A percentile compares a stretch with the other conserved stretches of the same genome.
phyloP scores from a whole-genome alignment of 2,329 filamentous ascomycete genomes.

The Calonectria pauciramosa region DNA sequence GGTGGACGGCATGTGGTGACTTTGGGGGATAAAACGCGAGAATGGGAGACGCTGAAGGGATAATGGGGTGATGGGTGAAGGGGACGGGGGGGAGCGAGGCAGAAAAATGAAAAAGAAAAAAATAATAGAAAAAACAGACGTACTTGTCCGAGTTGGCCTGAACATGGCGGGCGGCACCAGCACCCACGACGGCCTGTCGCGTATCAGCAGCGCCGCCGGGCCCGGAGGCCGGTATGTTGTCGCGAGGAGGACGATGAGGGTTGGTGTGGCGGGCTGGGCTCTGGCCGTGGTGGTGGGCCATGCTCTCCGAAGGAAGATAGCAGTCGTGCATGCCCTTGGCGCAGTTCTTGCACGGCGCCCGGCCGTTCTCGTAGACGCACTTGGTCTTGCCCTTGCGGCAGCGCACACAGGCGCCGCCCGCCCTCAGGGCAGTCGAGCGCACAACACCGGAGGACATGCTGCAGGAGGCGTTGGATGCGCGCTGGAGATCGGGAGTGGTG shows the following conservation, averaged over 20 bases:
- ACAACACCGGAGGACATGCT: slow-evolving; percentile 63
- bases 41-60: neutral
- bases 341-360: slow-evolving; percentile 74
- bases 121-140: slow-evolving; percentile 49
- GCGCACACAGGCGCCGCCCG: slow-evolving; percentile 73
- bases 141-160: slow-evolving; percentile 68
- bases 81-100: neutral
- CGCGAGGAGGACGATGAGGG: slow-evolving; percentile 65
- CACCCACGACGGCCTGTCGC: slow-evolving; percentile 58
- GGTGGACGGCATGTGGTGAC: slow-evolving; percentile 8
- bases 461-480: neutral
- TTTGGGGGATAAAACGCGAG: neutral
- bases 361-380: slow-evolving; percentile 73
- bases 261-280: slow-evolving; percentile 65
- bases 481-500: slow-evolving; percentile 16
- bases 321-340: slow-evolving; percentile 75
- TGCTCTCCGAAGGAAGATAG: slow-evolving; percentile 72
- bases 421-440: slow-evolving; percentile 71
- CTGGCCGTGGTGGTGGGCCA: slow-evolving; percentile 71
- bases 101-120: slow-evolving; percentile 4
- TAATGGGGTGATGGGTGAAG: slow-evolving; percentile 14
- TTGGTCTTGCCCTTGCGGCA: slow-evolving; percentile 76
- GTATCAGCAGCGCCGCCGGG: slow-evolving; percentile 59
- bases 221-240: slow-evolving; percentile 67
- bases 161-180: slow-evolving; percentile 62